These are phyloP conservation scores for Phycomyces blakesleeanus DNA, from an alignment of 192 early-diverging fungal species.

Conservation along the genomic window DNA sequence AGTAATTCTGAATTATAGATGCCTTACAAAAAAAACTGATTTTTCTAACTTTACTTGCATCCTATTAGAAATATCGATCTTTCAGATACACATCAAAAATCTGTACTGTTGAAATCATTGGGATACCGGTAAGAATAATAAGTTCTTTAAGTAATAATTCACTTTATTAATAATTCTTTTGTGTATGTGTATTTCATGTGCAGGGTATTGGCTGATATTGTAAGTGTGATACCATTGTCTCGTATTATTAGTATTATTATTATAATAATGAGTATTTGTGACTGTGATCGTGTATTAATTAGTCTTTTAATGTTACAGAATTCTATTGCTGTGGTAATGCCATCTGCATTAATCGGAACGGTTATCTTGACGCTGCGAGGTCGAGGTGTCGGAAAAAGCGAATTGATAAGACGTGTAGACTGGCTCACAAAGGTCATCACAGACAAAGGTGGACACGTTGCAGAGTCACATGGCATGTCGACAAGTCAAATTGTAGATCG, in stretches of 20 bases:
- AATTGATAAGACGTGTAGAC: constrained; percentile 71
- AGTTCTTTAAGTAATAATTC: not conserved
- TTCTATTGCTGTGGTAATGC: constrained; percentile 76
- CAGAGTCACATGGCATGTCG: constrained; percentile 71
- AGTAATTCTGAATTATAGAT: too few species aligned
- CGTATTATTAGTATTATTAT: too few species aligned
- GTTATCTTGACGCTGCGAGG: constrained; percentile 80
- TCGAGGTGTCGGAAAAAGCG: constrained; percentile 58
- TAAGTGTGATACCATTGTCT: constrained; percentile 24
- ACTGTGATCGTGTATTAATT: not conserved
- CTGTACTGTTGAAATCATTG: constrained; percentile 60
- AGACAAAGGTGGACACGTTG: constrained; percentile 70
- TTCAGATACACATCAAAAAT: constrained; percentile 26
- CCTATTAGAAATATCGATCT: constrained; percentile 32
- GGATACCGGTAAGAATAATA: constrained; percentile 54
- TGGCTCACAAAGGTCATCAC: constrained; percentile 65
- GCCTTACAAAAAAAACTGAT: too few species aligned
- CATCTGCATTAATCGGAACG: constrained; percentile 78
- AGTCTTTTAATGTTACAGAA: constrained; percentile 41
- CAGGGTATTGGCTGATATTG: constrained; percentile 55
- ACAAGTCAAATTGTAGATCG: constrained; percentile 72
- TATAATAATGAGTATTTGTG: too few species aligned
- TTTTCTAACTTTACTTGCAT: not conserved
- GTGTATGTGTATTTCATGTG: not conserved
- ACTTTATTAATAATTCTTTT: not conserved